Base-by-base conservation (phyloP, 164 flowering plant genomes). In the Saururus chinensis region DNA sequence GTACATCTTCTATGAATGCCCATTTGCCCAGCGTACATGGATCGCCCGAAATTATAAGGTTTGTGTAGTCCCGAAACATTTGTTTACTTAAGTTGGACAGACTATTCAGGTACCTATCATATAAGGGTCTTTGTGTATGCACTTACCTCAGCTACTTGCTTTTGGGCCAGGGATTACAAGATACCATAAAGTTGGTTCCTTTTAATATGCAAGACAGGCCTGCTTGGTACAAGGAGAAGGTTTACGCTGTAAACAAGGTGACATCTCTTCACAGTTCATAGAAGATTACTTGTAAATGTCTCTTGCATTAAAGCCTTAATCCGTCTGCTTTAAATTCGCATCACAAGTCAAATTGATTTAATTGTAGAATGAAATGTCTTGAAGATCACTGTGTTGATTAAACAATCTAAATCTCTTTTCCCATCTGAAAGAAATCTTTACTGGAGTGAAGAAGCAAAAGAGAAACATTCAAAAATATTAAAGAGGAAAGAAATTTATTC, bases 161-260 rank as follows among this genome's bases (percentile, higher is more conserved):
- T 22, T 35, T 9, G 42, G 42, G 60, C 59, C 80, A 88, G 96
- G 92, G 90, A 20, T 72, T 86, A 70, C 84, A 86, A 64, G 89
- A 86, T 20, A 71, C 75, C 73, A 89, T 84, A 56, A 73, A 83
- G 68, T 70, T 85, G 74, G 85, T 89, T 58, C 84, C 90, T 1
- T 80, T 89, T 63, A 77, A 85, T 76, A 80, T 89, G 60, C 70
- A 74, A 51, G 73, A 87, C 66, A 76, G 88, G 60, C 96, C 96
- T 60, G 74, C 73, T 65, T 89, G 96, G 96, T 89, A 89, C 80
- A 89, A 84, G 81, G 96, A 89, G 75, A 89, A 87, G 77, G 88
- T 87, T 17, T 81, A 87, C 70, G 84, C 95, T 55, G 53, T 74
- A 56, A 86, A 85, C 71, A 83, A 85, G 88, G 91, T 83, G 56